A percentile compares a stretch with the other conserved stretches of the same genome.
Evolutionary conservation across 148 eudicot species (phyloP).

Genomic region (Cornus suecica): DNA sequence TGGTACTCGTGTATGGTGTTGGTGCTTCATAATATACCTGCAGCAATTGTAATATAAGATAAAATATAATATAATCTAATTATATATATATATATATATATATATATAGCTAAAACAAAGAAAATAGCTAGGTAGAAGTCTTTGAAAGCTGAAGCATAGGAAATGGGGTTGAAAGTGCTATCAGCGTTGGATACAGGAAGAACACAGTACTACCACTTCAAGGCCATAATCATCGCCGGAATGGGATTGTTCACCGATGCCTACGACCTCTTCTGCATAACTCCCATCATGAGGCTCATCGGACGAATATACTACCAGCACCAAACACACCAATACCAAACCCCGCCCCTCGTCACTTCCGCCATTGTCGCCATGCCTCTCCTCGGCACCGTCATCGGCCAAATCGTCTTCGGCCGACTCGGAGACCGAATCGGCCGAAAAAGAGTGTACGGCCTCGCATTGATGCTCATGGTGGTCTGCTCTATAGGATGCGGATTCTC

Average conservation of each 20-base stretch:
- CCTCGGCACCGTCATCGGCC: conserved; percentile 46
- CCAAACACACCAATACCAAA: not conserved
- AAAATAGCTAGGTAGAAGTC: not conserved
- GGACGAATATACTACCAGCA: conserved; percentile 44
- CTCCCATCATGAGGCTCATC: conserved; percentile 45
- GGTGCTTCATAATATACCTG: too few species aligned
- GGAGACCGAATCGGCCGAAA: conserved; percentile 49
- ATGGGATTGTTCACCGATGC: conserved; percentile 77
- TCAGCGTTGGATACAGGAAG: conserved; percentile 49
- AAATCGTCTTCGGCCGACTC: conserved; percentile 47
- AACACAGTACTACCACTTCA: conserved; percentile 66
- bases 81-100: not conserved
- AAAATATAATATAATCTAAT: too few species aligned
- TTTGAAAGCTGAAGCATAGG: conserved; percentile 1
- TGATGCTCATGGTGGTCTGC: conserved; percentile 44
- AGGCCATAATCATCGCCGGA: conserved; percentile 62
- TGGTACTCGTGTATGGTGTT: too few species aligned
- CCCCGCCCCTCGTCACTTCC: conserved; percentile 23
- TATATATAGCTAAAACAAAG: too few species aligned
- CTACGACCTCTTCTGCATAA: conserved; percentile 62
- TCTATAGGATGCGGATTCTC: conserved; percentile 63
- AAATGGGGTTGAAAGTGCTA: conserved; percentile 54
- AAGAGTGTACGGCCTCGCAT: conserved; percentile 42
- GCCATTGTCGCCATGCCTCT: conserved; percentile 38
- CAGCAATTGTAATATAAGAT: too few species aligned